Conservation (phyloP, 2,329 filamentous ascomycete species). For the Monosporascus sp. region DNA sequence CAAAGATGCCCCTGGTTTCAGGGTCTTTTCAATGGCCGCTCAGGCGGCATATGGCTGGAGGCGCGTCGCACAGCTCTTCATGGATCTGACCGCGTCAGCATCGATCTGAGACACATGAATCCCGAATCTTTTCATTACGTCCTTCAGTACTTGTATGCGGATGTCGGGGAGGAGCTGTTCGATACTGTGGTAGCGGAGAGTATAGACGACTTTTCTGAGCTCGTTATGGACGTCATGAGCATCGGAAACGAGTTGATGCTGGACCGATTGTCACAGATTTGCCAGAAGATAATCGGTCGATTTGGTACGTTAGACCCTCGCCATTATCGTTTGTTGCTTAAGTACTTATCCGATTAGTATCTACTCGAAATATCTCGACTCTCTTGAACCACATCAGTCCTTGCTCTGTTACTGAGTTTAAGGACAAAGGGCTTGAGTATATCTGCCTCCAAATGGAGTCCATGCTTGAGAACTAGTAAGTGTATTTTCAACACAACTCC, state of each 20-base stretch:
- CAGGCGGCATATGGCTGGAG: slow-evolving; percentile 77
- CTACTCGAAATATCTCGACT: slow-evolving; percentile 76
- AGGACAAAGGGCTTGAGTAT: slow-evolving; percentile 82
- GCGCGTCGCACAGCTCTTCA: slow-evolving; percentile 51
- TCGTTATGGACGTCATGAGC: slow-evolving; percentile 85
- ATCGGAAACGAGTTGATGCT: slow-evolving; percentile 95
- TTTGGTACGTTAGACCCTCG: slow-evolving; percentile 40
- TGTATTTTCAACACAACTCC: background rate
- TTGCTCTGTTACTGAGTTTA: slow-evolving; percentile 79
- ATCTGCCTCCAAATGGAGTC: slow-evolving; percentile 86
- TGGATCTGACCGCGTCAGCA: slow-evolving; percentile 48
- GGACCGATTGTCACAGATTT: slow-evolving; percentile 82
- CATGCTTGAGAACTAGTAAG: slow-evolving; percentile 77
- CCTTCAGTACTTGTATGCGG: slow-evolving; percentile 75
- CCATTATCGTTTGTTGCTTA: slow-evolving; percentile 7
- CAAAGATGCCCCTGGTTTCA: slow-evolving; percentile 89
- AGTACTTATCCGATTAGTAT: slow-evolving; percentile 43
- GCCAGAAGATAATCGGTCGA: slow-evolving; percentile 75
- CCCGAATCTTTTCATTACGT: slow-evolving; percentile 71
- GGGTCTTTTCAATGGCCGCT: slow-evolving; percentile 82
- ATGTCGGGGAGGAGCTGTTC: slow-evolving; percentile 75
- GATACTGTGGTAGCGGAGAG: slow-evolving; percentile 65
- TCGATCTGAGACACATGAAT: slow-evolving; percentile 80
- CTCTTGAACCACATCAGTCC: slow-evolving; percentile 82
- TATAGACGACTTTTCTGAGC: slow-evolving; percentile 78